Base-by-base conservation (phyloP, 2,329 filamentous ascomycete species). In the Botrytis medusae region DNA sequence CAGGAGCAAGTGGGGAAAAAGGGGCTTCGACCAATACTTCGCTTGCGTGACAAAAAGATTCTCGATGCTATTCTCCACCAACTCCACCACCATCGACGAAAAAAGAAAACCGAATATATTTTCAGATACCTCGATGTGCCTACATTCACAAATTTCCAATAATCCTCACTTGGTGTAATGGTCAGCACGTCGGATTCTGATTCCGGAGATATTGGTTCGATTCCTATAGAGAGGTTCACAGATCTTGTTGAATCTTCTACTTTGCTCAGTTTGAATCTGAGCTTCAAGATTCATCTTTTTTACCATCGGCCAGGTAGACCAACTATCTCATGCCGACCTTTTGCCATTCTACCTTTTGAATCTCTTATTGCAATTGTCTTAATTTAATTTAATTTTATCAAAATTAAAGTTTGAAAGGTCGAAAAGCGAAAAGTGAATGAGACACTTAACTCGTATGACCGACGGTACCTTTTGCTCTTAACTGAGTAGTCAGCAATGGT, bases 161-260 rank as follows among this genome's bases (percentile, higher is more conserved):
- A 46, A 3, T 2, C 62, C 62, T 67, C 46, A 51, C 46, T 54
- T 67, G 60, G 60, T 71, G 62, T 72, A 72, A 72, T 60, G 70
- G 62, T 72, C 42, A 72, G 70, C 70, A 68, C 62, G 32, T 69
- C 71, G 71, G 71, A 72, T 72, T 72, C 71, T 72, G 71, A 72
- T 72, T 72, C 71, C 62, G 71, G 71, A 72, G 71, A 72, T 72
- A 60, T 72, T 72, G 71, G 71, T 69, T 69, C 63, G 71, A 72
- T 72, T 72, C 71, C 71, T 72, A 72, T 72, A 57, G 34, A 42
- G 48, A 68, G 65, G 64, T 67, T 69, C 51, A 25, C 10, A 8
- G 0, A 2, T 20, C 1, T 4, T 7, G 10, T 3, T 25, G 48
- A 32, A 14, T 1, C 12, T 42, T 42, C 65, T 59, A 37, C 25